phyloP scores from a whole-genome alignment of 768 basidiomycete genomes.

The Phlegmacium glaucopus region DNA sequence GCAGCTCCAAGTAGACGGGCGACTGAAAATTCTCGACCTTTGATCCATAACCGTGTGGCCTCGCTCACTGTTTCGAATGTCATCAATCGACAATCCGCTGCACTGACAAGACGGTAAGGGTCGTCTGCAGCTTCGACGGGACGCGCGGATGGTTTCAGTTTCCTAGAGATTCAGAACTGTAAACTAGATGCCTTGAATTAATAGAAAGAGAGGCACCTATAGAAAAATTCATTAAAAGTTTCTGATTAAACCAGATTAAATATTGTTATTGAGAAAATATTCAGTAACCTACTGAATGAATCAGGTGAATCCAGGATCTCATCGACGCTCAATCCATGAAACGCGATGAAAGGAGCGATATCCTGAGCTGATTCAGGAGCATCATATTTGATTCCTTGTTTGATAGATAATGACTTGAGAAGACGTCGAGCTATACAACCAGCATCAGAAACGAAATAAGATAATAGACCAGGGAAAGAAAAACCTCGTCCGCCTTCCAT shows the following conservation, averaged over 20 bases:
- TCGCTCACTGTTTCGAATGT: slow-evolving; percentile 83
- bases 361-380: slow-evolving; percentile 78
- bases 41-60: slow-evolving; percentile 94
- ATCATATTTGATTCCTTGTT: slow-evolving; percentile 94
- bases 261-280: neutral
- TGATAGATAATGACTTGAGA: slow-evolving; percentile 86
- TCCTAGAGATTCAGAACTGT: slow-evolving; percentile 40
- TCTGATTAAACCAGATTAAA: slow-evolving; percentile 35
- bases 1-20: slow-evolving; percentile 73
- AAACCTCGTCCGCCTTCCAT: slow-evolving; percentile 88
- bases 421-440: slow-evolving; percentile 62
- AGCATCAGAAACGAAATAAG: slow-evolving; percentile 2
- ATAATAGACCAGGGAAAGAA: slow-evolving; percentile 15
- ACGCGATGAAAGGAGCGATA: slow-evolving; percentile 85
- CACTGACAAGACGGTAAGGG: slow-evolving; percentile 75
- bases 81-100: slow-evolving; percentile 97
- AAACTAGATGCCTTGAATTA: neutral
- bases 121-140: slow-evolving; percentile 72
- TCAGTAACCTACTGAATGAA: slow-evolving; percentile 66
- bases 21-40: slow-evolving; percentile 91
- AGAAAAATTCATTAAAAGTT: slow-evolving; percentile 94
- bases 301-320: slow-evolving; percentile 83
- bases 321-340: slow-evolving; percentile 78
- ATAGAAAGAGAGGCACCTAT: slow-evolving; percentile 39
- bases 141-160: slow-evolving; percentile 80